Evolutionary conservation across 139 green algal species (phyloP), one percentile per base, ranked within the genome.

Genomic region (Asterochloris sp.): DNA sequence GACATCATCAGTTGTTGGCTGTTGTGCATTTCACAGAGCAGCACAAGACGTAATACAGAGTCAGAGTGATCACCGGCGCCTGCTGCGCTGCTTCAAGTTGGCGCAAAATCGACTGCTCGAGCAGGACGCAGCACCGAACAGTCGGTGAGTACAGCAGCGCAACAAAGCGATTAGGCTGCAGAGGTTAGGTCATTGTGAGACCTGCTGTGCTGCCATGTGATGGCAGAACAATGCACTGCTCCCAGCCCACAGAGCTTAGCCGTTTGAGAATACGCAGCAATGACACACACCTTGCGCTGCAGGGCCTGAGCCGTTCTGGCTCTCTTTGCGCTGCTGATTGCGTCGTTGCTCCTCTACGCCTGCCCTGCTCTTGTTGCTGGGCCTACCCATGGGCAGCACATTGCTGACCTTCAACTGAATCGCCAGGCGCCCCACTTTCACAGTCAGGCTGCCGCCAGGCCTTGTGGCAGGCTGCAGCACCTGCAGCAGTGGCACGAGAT

Each of bases 391-490:
- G n/a, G 84, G 87, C 16, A 62, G 79, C 21, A 88, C 19, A 69
- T 91, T 86, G 17, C 23, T 28, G 0, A 76, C 16, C 10, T 77
- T 62, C 60, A 85, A 62, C 73, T 88, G 75, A 54, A 91, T 83
- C 0, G 76, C 79, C 62, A 89, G 17, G 9, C 71, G 24, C 9
- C 85, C 87, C 38, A 88, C 81, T 13, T 81, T 71, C 62, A 92
- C 82, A n/a, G 73, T 85, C 8, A 87, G 29, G 71, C 79, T 47
- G 24, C 79, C 68, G 8, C 27, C 47, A 26, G 68, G 1, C 14
- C 29, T 60, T 11, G 67, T 16, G 26, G 24, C 28, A 11, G 28
- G 69, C 15, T 27, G 16, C 54, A 82, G 28, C 63, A 29, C 23
- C 26, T 19, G 24, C 16, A 62, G 24, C 61, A 62, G 13, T 19